Evolutionary conservation across 176 grass and related monocot genomes (phyloP).

Genomic region (bread wheat (Triticum aestivum)): IWGSC_CS_RefSeq_v2.1 NC_057797.1:664734950-664735449

Average conservation of each 20-base stretch:
- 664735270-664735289: too few species aligned
- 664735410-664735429: not conserved
- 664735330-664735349: not conserved
- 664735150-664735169: too few species aligned
- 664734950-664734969: too few species aligned
- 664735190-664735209: not conserved
- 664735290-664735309: not conserved
- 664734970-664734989: too few species aligned
- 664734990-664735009: too few species aligned
- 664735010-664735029: too few species aligned
- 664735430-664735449: not conserved
- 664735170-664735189: not conserved
- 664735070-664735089: too few species aligned
- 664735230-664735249: not conserved
- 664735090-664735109: too few species aligned
- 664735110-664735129: too few species aligned
- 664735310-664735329: not conserved
- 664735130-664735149: too few species aligned
- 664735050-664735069: too few species aligned
- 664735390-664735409: not conserved
- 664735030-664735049: too few species aligned
- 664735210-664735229: not conserved
- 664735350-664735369: not conserved
- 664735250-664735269: not conserved
- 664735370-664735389: not conserved